phyloP scores from a whole-genome alignment of 2,329 filamentous ascomycete species.

The Thelonectria blattea region DNA sequence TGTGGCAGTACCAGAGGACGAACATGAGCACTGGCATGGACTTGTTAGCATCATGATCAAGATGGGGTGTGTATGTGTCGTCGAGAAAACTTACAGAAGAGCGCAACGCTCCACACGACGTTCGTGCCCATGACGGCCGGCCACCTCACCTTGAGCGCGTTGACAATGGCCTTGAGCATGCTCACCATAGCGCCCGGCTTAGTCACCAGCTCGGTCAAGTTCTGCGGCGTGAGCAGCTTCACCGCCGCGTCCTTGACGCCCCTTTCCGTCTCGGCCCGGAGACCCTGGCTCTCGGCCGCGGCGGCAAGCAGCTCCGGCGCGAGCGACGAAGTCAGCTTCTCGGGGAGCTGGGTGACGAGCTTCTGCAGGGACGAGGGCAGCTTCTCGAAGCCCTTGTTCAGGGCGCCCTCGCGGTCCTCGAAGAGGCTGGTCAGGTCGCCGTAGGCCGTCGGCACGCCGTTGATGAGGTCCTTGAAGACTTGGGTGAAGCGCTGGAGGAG shows the following conservation, averaged over 20 bases:
- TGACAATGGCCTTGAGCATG: constrained; percentile 89
- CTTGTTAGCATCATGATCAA: constrained; percentile 6
- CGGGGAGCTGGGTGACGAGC: constrained; percentile 82
- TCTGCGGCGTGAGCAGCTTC: constrained; percentile 73
- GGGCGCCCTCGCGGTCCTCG: constrained; percentile 65
- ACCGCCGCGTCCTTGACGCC: constrained; percentile 68
- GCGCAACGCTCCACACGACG: constrained; percentile 84
- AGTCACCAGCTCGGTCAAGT: constrained; percentile 78
- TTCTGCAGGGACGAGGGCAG: constrained; percentile 84
- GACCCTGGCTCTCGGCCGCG: constrained; percentile 75
- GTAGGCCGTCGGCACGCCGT: constrained; percentile 92
- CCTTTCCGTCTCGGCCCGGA: constrained; percentile 60
- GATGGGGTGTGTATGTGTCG: background rate
- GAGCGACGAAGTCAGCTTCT: constrained; percentile 77
- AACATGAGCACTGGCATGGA: constrained; percentile 75
- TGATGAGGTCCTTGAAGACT: constrained; percentile 89
- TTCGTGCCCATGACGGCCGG: constrained; percentile 92
- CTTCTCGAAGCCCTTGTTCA: constrained; percentile 66
- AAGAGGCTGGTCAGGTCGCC: constrained; percentile 75
- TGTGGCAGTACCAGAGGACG: constrained; percentile 98
- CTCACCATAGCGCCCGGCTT: constrained; percentile 86
- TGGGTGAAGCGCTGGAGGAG: constrained; percentile 84
- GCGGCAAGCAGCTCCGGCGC: constrained; percentile 84
- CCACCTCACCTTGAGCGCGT: constrained; percentile 84
- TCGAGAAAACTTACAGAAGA: constrained; percentile 71